Evolutionary conservation across 139 green algal genomes (phyloP), one percentile per base, ranked within the genome.

Genomic region (Limnomonas spitsbergensis): DNA sequence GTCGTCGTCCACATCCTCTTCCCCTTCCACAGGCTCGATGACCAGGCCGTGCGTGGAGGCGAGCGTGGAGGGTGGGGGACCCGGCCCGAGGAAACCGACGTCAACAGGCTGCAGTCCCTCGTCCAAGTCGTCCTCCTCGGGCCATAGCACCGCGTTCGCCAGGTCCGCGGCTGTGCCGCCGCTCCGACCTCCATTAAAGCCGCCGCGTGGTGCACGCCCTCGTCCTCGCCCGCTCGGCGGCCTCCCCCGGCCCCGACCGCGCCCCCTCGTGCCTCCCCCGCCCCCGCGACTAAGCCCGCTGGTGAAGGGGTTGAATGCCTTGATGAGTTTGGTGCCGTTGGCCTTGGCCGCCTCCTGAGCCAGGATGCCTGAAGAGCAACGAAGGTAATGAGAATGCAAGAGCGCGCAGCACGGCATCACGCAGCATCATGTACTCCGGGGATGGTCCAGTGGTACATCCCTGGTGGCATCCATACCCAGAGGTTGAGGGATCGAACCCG

Each of bases 281-380:
- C n/a, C 27, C 6, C 66, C 66, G 29, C 66, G 66, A 72, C 66
- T 37, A 20, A 32, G 24, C 6, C 66, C 66, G 66, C 66, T 32
- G 66, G n/a, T 72, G 66, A 32, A 54, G 69, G 35, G 34, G 35
- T 76, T 76, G 69, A 76, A 76, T 20, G 69, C 35, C 37, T 76
- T 76, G 69, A 24, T 53, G 35, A 29, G 35, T 29, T 54, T 47
- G 69, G 32, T 53, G 69, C 69, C 69, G 4, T 47, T 29, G 9
- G 69, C 34, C 35, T 31, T 42, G 6, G 69, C 69, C 27, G 24
- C 26, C 69, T 76, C 35, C 69, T 53, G 35, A 24, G 69, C 31
- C 37, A 76, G 69, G 69, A 76, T 76, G 37, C 69, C 69, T 42
- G 69, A 14, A 54, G 69, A 52, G 9, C 6, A 29, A 6, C 14